A percentile compares a stretch with the other conserved stretches of the same genome.
phyloP scores from a whole-genome alignment of 2,329 filamentous ascomycete species.

The Colletotrichum karsti region DNA sequence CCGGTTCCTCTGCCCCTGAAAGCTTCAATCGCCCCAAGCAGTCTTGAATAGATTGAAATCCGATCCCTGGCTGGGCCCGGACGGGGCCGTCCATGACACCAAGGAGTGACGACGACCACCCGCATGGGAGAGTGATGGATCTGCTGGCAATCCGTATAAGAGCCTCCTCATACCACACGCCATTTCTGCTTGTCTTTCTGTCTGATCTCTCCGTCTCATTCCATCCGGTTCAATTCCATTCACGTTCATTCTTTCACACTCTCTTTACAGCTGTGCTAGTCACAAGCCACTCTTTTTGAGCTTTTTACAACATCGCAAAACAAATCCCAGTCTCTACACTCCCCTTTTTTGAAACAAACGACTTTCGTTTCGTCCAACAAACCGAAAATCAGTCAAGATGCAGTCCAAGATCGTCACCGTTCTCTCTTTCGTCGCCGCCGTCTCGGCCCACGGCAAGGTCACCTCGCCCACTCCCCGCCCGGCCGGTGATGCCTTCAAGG shows the following conservation, averaged over 20 bases:
- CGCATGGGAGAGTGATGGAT: background rate
- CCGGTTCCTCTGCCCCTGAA: background rate
- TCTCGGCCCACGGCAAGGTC: constrained; percentile 33
- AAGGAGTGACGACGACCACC: background rate
- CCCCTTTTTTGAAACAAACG: background rate
- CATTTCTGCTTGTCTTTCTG: background rate
- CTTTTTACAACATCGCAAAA: constrained; percentile 19
- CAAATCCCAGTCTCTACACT: constrained; percentile 2
- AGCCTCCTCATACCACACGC: constrained; percentile 5
- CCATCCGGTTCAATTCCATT: constrained; percentile 23
- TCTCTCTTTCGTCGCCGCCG: constrained; percentile 29
- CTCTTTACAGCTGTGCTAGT: constrained; percentile 30
- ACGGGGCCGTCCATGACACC: constrained; percentile 20
- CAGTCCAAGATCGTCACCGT: constrained; percentile 30
- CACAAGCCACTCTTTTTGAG: constrained; percentile 31
- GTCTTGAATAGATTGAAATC: constrained; percentile 25
- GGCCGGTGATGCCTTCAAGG: constrained; percentile 33
- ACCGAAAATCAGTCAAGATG: constrained; percentile 21
- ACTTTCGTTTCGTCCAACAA: background rate
- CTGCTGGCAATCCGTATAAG: constrained; percentile 17
- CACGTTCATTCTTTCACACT: constrained; percentile 28
- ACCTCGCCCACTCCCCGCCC: constrained; percentile 27
- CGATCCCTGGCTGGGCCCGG: background rate
- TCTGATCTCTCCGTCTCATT: constrained; percentile 24
- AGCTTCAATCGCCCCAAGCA: constrained; percentile 17